Base-by-base conservation (phyloP, 345 rosid genomes). In the Reutealis trisperma region DNA sequence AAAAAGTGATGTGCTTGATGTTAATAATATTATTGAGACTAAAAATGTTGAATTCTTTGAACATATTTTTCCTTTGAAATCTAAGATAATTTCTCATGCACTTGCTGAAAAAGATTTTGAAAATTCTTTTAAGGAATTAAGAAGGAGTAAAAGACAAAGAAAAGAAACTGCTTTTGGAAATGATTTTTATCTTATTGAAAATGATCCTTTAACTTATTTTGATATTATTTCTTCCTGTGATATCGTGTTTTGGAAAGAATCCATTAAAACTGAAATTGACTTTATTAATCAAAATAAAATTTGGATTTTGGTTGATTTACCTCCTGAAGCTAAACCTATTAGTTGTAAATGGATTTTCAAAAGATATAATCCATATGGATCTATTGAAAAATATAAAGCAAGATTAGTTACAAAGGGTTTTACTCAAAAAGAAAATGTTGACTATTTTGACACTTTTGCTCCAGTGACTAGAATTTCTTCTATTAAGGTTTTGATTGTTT, bases 1-100 rank as follows among this genome's bases (percentile, higher is more conserved):
- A 2, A 59, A 59, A 59, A 59, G 30, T 59, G 63, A 59, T 59
- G 27, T 59, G 2, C 30, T 70, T 10, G 57, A 49, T n/a, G 1
- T 12, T 13, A 47, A 52, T 12, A 70, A 41, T 0, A 70, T 70
- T 8, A 2, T 44, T 47, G 73, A 70, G 15, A 24, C 55, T 21
- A 44, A 52, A 19, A 52, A 70, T n/a, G n/a, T n/a, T n/a, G n/a
- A n/a, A n/a, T 70, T 52, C 19, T 47, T 70, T 70, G 59, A 70
- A 45, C 57, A 42, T 45, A 14, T 70, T 47, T 47, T n/a, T 70
- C 27, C 32, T 18, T 11, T 47, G 12, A 51, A 3, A 42, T 0
- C 3, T 21, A 27, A 49, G 2, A 68, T 11, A 9, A 63, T 63
- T 63, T 63, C 67, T 63, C 67, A 4, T 32, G 13, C 44, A 32